Base-by-base conservation (phyloP, 306 rosid species). In the Trifolium fragiferum region DNA sequence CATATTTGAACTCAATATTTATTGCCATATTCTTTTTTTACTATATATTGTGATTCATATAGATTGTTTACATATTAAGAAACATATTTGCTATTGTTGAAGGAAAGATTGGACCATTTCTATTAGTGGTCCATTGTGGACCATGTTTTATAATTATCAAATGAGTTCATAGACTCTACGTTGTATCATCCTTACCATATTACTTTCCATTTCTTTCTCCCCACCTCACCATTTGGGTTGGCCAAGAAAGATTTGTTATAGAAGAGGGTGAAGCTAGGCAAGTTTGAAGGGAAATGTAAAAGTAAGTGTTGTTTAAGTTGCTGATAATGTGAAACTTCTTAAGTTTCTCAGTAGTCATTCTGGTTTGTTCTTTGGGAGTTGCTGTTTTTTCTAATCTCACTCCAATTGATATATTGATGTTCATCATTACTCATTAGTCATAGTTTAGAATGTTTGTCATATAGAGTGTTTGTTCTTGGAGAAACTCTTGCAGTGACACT, bases 21-120 rank as follows among this genome's bases (percentile, higher is more conserved):
- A 30, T n/a, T 51, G 60, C 51, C 76, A 74, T 77, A 77, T 70
- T 77, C 73, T 65, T 74, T 77, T 20, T 38, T 25, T 18, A 57
- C 20, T 1, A 6, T 67, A 71, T 46, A 49, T 12, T 80, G 62
- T 53, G 19, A 46, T 50, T 50, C 60, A 47, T 61, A 61, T 43
- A 59, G n/a, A 46, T 55, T 72, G 74, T 54, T 80, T 41, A 68
- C 75, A 73, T 63, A 53, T 72, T 37, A 32, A 33, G 68, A 41
- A 64, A 59, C 75, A 35, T 68, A 41, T 40, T 12, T 53, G 74
- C 66, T 59, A 15, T 60, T 60, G 43, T 8, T 60, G 43, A 60
- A 15, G 12, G 12, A 60, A 14, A 60, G 66, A 16, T 60, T 32
- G 41, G 40, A 60, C 2, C 10, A 6, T 57, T 3, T 33, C 18